Evolutionary conservation across 768 basidiomycete species (phyloP).

Genomic region (Lactarius akahatsu): DNA sequence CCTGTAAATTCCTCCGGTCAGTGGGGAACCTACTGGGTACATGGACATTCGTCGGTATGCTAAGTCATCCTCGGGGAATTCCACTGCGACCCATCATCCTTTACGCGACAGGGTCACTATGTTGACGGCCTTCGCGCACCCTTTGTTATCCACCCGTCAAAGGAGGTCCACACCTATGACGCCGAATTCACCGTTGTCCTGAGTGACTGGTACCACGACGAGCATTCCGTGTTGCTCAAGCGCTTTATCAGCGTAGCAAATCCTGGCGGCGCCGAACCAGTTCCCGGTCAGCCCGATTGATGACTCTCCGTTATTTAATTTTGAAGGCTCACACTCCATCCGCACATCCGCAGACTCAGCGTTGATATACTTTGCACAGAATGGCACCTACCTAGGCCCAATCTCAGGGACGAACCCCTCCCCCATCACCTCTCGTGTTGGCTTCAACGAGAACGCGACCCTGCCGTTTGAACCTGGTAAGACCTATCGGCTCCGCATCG

Average conservation of each 20-base stretch:
- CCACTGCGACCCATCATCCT: not conserved
- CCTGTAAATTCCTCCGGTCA: constrained; percentile 67
- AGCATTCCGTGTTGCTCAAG: constrained; percentile 61
- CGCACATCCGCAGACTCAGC: constrained; percentile 55
- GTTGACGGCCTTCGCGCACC: constrained; percentile 92
- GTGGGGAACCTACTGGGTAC: constrained; percentile 82
- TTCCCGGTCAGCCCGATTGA: constrained; percentile 57
- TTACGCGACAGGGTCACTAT: constrained; percentile 67
- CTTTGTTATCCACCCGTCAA: constrained; percentile 67
- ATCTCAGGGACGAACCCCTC: constrained; percentile 47
- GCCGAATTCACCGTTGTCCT: constrained; percentile 86
- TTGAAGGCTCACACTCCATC: not conserved
- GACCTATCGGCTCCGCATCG: constrained; percentile 84
- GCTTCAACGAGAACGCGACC: constrained; percentile 86
- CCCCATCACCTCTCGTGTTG: constrained; percentile 57
- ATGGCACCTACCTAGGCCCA: constrained; percentile 66
- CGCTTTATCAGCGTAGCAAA: constrained; percentile 70
- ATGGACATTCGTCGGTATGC: constrained; percentile 59
- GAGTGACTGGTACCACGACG: constrained; percentile 90
- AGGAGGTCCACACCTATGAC: constrained; percentile 74
- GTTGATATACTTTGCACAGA: constrained; percentile 81
- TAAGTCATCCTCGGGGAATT: not conserved
- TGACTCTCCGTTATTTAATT: not conserved
- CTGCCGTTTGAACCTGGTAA: constrained; percentile 83
- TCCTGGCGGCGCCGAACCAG: constrained; percentile 83